These are phyloP conservation scores for Poa pratensis DNA, from an alignment of 176 grass and related monocot genomes.

Conservation along the genomic window DNA sequence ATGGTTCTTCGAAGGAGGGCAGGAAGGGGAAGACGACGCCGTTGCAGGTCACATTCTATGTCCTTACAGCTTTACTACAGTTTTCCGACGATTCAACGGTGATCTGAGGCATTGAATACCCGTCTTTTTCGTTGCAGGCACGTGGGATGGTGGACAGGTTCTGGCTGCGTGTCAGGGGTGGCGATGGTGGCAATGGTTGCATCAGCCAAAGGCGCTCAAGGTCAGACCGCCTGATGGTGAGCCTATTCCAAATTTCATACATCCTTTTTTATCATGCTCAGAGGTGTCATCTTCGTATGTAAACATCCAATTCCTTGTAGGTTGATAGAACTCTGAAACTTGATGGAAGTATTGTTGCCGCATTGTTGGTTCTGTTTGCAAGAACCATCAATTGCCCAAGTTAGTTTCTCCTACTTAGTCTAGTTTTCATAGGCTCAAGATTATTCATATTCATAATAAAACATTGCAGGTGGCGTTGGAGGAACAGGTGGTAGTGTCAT, in stretches of 20 bases:
- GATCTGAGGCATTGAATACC: background rate
- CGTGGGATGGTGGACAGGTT: slow-evolving; percentile 75
- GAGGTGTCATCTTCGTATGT: background rate
- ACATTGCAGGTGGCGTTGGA: slow-evolving; percentile 73
- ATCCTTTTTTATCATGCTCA: background rate
- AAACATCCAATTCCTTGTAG: background rate
- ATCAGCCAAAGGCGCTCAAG: slow-evolving; percentile 28
- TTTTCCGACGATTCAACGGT: background rate
- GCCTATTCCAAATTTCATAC: background rate
- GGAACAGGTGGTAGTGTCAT: slow-evolving; percentile 86
- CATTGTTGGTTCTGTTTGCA: background rate
- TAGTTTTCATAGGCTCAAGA: background rate
- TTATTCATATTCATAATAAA: background rate
- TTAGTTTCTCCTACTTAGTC: background rate
- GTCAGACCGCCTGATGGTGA: slow-evolving; percentile 53
- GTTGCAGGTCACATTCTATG: slow-evolving; percentile 34
- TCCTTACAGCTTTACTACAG: background rate
- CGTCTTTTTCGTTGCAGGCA: slow-evolving; percentile 36
- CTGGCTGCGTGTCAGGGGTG: slow-evolving; percentile 40
- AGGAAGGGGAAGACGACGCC: slow-evolving; percentile 36
- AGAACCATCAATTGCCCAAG: background rate
- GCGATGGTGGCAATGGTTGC: slow-evolving; percentile 3
- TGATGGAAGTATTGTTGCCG: background rate
- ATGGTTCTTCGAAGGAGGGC: background rate
- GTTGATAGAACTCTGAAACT: background rate